Percentiles rank a stretch among this genome's conserved stretches.
Evolutionary conservation across 495 filamentous ascomycete genomes (phyloP).

Genomic region (Parmelia sp.): DNA sequence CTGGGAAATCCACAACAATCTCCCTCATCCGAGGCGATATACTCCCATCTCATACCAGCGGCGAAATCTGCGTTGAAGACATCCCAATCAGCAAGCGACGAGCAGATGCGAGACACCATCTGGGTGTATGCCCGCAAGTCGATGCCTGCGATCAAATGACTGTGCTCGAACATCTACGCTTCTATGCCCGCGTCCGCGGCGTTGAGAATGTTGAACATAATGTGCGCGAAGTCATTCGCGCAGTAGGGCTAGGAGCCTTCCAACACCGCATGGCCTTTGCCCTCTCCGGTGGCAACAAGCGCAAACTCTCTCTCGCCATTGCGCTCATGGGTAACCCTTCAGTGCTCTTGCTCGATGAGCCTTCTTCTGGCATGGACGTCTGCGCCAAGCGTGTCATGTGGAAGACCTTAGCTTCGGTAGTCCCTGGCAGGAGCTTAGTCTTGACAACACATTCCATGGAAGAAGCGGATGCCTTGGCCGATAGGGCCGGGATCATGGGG

Average conservation of each 20-base stretch:
- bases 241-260: conserved; percentile 38
- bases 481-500: conserved; percentile 40
- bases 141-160: conserved; percentile 56
- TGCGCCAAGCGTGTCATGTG: conserved; percentile 47
- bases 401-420: conserved; percentile 37
- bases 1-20: conserved; percentile 82
- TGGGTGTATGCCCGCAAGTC: conserved; percentile 60
- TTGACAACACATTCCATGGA: conserved; percentile 45
- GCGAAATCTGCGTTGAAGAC: conserved; percentile 70
- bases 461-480: conserved; percentile 41
- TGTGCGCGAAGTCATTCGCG: conserved; percentile 40
- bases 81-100: conserved; percentile 59
- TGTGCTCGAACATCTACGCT: conserved; percentile 48
- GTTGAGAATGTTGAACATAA: conserved; percentile 46
- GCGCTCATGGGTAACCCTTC: conserved; percentile 46
- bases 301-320: conserved; percentile 47
- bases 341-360: conserved; percentile 46
- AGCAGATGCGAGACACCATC: conserved; percentile 57
- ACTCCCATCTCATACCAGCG: conserved; percentile 50
- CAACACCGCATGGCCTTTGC: conserved; percentile 38
- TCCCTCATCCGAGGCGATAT: conserved; percentile 79
- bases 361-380: conserved; percentile 45
- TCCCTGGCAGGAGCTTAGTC: conserved; percentile 36
- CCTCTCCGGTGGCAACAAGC: conserved; percentile 50
- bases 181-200: conserved; percentile 52